A percentile compares a stretch with the other conserved stretches of the same genome.
These are phyloP conservation scores for Ramularia endophylla DNA, from an alignment of 2,329 filamentous ascomycete genomes.

Conservation along the genomic window DNA sequence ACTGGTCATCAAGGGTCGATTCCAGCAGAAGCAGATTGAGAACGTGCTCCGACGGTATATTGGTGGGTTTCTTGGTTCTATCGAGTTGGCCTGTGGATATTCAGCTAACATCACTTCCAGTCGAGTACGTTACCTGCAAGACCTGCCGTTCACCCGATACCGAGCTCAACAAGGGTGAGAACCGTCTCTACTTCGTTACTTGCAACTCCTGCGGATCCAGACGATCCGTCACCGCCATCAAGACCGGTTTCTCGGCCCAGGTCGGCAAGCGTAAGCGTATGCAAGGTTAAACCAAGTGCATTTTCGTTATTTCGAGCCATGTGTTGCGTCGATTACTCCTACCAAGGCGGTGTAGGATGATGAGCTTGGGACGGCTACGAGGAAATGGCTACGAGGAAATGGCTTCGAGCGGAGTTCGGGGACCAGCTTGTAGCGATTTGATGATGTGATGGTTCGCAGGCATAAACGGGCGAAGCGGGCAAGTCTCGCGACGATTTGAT, in stretches of 20 bases:
- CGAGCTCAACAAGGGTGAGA: conserved; percentile 97
- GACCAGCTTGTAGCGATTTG: too few species aligned
- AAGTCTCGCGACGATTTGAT: too few species aligned
- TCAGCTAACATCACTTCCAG: conserved; percentile 38
- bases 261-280: conserved; percentile 98
- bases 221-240: conserved; percentile 93
- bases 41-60: conserved; percentile 95
- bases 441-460: too few species aligned
- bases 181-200: conserved; percentile 97
- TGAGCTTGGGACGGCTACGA: too few species aligned
- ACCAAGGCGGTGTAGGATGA: too few species aligned
- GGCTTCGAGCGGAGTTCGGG: too few species aligned
- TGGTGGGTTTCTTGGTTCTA: conserved; percentile 50
- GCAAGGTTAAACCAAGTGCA: conserved; percentile 25
- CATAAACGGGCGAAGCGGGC: too few species aligned
- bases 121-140: conserved; percentile 99
- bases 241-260: conserved; percentile 99
- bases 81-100: neutral
- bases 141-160: conserved; percentile 94
- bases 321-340: too few species aligned
- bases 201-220: conserved; percentile 67
- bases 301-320: too few species aligned
- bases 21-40: conserved; percentile 99
- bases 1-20: conserved; percentile 97
- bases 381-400: too few species aligned